phyloP scores from a whole-genome alignment of 116 monocot genomes.

The Zostera marina region DNA sequence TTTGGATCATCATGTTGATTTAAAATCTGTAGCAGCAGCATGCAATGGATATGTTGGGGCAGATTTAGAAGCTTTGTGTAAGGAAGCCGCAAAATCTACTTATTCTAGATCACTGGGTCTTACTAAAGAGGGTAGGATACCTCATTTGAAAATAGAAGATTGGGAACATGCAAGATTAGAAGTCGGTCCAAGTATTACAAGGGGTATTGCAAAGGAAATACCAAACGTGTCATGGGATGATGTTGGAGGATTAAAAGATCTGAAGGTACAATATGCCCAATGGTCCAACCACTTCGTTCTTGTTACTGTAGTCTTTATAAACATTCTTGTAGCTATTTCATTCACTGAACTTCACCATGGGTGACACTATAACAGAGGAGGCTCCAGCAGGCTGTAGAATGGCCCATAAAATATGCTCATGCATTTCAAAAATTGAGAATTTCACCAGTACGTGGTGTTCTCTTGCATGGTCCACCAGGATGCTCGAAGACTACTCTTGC shows the following conservation, averaged over 20 bases:
- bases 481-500: constrained; percentile 98
- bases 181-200: constrained; percentile 70
- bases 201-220: constrained; percentile 67
- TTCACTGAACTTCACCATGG: background rate
- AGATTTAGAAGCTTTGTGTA: constrained; percentile 72
- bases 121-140: constrained; percentile 3
- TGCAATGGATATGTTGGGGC: constrained; percentile 96
- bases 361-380: constrained; percentile 67
- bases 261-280: constrained; percentile 38
- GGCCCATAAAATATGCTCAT: constrained; percentile 81
- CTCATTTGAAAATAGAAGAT: constrained; percentile 43
- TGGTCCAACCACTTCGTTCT: background rate
- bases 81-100: constrained; percentile 61
- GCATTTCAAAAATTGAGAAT: constrained; percentile 65
- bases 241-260: constrained; percentile 80
- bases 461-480: constrained; percentile 92
- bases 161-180: constrained; percentile 63
- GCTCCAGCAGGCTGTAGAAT: constrained; percentile 78
- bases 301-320: background rate
- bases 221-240: constrained; percentile 87
- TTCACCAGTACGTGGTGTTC: constrained; percentile 70
- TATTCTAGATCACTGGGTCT: constrained; percentile 26
- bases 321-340: background rate
- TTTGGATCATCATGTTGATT: constrained; percentile 51
- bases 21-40: constrained; percentile 58